Evolutionary conservation across 306 rosid genomes (phyloP).

Genomic region (Castanea crenata): DNA sequence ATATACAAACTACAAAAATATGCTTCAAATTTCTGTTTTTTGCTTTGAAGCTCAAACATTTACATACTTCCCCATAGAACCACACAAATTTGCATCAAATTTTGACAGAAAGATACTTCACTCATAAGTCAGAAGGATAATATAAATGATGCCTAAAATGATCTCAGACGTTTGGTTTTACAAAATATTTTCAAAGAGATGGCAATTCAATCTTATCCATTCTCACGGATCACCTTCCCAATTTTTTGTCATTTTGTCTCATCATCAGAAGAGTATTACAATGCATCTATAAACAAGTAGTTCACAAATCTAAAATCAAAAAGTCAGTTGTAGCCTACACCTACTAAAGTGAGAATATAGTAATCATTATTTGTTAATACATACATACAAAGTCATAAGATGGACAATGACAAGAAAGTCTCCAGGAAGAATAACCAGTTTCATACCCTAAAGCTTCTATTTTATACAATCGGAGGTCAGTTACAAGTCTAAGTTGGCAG

Average conservation of each 20-base stretch:
- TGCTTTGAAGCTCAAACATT: too few species aligned
- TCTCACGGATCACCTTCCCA: background rate
- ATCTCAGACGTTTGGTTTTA: background rate
- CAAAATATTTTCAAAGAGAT: background rate
- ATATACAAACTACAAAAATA: too few species aligned
- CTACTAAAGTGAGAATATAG: background rate
- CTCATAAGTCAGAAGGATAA: background rate
- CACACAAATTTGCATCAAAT: too few species aligned
- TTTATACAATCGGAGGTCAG: slow-evolving; percentile 20
- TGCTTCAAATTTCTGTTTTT: too few species aligned
- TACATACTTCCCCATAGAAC: too few species aligned
- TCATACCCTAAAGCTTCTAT: slow-evolving; percentile 20
- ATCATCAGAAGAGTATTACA: background rate
- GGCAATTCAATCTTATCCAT: background rate
- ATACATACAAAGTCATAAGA: background rate
- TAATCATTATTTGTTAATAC: background rate
- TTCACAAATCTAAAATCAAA: background rate
- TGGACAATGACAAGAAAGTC: background rate
- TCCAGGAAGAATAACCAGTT: background rate
- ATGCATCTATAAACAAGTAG: background rate
- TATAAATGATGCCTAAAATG: too few species aligned
- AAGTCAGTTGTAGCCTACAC: background rate
- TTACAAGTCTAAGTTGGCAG: background rate
- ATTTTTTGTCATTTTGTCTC: background rate
- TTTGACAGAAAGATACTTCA: background rate